These are phyloP conservation scores for Xerocomus spinulosus DNA, from an alignment of 768 basidiomycete genomes.

Conservation along the genomic window DNA sequence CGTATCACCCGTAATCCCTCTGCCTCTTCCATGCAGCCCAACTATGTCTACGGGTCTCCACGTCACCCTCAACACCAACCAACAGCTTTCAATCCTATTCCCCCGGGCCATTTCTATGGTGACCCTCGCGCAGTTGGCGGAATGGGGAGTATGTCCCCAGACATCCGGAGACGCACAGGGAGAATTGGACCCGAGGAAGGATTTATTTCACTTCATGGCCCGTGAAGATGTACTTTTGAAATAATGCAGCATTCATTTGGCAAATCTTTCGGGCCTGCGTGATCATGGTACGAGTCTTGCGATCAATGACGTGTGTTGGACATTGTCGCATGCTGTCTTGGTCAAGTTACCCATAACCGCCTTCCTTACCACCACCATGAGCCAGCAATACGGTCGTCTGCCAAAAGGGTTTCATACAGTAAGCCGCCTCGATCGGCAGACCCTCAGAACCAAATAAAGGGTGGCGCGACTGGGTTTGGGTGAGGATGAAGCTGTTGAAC, in stretches of 20 bases:
- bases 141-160: constrained; percentile 35
- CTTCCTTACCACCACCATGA: no score
- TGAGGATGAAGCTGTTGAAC: constrained; percentile 41
- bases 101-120: constrained; percentile 42
- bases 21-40: constrained; percentile 25
- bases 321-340: no score
- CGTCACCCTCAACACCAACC: constrained; percentile 30
- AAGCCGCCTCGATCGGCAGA: no score
- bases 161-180: constrained; percentile 29
- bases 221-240: constrained; percentile 4
- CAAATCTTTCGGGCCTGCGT: no score
- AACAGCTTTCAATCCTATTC: constrained; percentile 29
- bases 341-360: no score
- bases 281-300: no score
- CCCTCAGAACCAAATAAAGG: constrained; percentile 44
- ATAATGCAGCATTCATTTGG: no score
- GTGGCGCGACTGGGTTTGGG: constrained; percentile 54
- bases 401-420: no score
- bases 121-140: constrained; percentile 28
- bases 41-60: constrained; percentile 28
- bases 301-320: no score
- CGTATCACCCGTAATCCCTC: constrained; percentile 31
- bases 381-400: no score
- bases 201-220: constrained; percentile 30
- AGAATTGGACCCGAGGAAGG: constrained; percentile 32